Percentiles rank a stretch among this genome's conserved stretches.
Evolutionary conservation across 441 rosid species (phyloP).

Genomic region (Hura crepitans): DNA sequence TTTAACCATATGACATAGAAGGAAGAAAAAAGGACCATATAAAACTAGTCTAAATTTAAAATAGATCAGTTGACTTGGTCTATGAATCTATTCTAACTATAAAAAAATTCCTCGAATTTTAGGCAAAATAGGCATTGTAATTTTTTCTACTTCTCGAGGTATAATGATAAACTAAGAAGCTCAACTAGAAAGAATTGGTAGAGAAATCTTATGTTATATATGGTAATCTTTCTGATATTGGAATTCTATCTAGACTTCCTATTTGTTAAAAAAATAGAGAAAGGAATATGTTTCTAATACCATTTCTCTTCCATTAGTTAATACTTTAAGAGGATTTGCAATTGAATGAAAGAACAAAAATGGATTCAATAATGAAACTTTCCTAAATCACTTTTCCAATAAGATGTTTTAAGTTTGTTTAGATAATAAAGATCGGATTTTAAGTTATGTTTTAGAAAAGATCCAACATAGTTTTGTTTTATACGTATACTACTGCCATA

Average conservation of each 20-base stretch:
- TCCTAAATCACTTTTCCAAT: not conserved
- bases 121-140: not conserved
- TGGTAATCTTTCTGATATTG: too few relatives aligned
- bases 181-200: too few relatives aligned
- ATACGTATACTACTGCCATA: not conserved
- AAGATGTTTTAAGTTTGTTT: not conserved
- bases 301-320: too few relatives aligned
- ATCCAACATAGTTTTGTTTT: not conserved
- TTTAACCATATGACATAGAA: not conserved
- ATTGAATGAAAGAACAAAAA: not conserved
- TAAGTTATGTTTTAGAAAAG: too few relatives aligned
- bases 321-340: not conserved
- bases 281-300: too few relatives aligned
- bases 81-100: not conserved
- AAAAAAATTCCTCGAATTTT: not conserved
- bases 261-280: too few relatives aligned
- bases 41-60: slow-evolving; percentile 6
- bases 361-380: not conserved
- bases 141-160: too few relatives aligned
- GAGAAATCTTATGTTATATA: too few relatives aligned
- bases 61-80: not conserved
- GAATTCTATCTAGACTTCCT: not conserved
- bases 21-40: not conserved
- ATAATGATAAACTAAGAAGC: too few relatives aligned
- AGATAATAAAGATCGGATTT: not conserved